phyloP scores from a whole-genome alignment of 768 basidiomycete species.

The Rhodocollybia butyracea region DNA sequence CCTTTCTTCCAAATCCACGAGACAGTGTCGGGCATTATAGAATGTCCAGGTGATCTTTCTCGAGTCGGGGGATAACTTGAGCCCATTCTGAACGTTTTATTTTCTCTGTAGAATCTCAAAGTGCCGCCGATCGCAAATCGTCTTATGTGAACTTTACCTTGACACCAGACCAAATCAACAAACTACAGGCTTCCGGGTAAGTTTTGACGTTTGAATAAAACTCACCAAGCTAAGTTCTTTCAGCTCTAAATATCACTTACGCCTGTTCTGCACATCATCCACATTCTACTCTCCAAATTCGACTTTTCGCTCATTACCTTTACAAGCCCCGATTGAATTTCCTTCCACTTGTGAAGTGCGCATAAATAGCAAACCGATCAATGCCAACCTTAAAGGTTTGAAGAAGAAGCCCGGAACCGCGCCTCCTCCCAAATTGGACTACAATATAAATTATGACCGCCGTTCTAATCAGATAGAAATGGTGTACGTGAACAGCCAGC shows the following conservation, averaged over 20 bases:
- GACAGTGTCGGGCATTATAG: slow-evolving; percentile 56
- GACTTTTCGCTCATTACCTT: slow-evolving; percentile 47
- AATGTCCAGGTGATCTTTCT: slow-evolving; percentile 67
- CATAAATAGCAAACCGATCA: slow-evolving; percentile 66
- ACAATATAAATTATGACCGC: slow-evolving; percentile 36
- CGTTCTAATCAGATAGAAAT: slow-evolving; percentile 74
- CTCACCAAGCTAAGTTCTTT: slow-evolving; percentile 7
- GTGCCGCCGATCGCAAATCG: slow-evolving; percentile 72
- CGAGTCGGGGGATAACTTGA: slow-evolving; percentile 2
- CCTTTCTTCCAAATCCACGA: slow-evolving; percentile 75
- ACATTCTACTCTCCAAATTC: slow-evolving; percentile 56
- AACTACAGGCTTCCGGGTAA: slow-evolving; percentile 57
- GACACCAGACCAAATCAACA: slow-evolving; percentile 57
- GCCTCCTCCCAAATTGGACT: slow-evolving; percentile 73
- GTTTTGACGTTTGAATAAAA: slow-evolving; percentile 16
- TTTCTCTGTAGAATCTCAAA: slow-evolving; percentile 71
- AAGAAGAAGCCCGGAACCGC: slow-evolving; percentile 96
- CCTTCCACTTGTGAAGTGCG: slow-evolving; percentile 90
- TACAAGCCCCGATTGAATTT: slow-evolving; percentile 82
- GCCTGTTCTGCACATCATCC: slow-evolving; percentile 87
- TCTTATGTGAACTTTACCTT: slow-evolving; percentile 63
- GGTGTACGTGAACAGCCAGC: slow-evolving; percentile 87
- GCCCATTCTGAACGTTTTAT: slow-evolving; percentile 4
- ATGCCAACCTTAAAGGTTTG: slow-evolving; percentile 81
- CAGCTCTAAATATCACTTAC: slow-evolving; percentile 74